phyloP scores from a whole-genome alignment of 2,329 filamentous ascomycete species.

The Chrysoporthe puriensis region DNA sequence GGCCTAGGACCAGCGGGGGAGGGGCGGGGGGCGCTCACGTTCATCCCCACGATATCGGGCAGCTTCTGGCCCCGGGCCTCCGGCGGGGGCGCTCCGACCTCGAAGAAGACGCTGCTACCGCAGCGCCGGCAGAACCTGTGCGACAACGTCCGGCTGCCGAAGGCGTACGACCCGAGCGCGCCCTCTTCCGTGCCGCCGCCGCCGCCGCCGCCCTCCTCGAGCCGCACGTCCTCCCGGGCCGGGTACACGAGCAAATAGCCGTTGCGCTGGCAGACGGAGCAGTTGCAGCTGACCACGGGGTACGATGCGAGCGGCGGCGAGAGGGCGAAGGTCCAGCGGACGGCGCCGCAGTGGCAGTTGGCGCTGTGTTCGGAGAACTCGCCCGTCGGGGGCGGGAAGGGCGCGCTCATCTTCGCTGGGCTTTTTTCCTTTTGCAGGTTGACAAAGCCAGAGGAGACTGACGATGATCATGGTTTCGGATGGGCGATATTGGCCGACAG shows the following conservation, averaged over 20 bases:
- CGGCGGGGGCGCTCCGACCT: background rate
- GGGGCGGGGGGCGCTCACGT: slow-evolving; percentile 9
- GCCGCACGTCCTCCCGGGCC: slow-evolving; percentile 11
- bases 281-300: slow-evolving; percentile 20
- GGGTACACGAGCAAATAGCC: slow-evolving; percentile 25
- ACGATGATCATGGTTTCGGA: background rate
- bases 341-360: slow-evolving; percentile 25
- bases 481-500: background rate
- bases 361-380: slow-evolving; percentile 14
- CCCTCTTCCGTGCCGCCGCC: background rate
- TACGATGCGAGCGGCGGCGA: slow-evolving; percentile 18
- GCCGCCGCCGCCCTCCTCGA: background rate
- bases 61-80: background rate
- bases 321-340: slow-evolving; percentile 18
- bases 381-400: slow-evolving; percentile 16
- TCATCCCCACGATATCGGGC: slow-evolving; percentile 17
- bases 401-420: slow-evolving; percentile 5
- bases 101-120: slow-evolving; percentile 23
- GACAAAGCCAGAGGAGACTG: background rate
- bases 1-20: background rate
- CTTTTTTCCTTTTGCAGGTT: background rate
- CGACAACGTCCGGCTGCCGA: slow-evolving; percentile 14
- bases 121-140: slow-evolving; percentile 21
- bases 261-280: slow-evolving; percentile 25
- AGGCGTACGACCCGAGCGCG: slow-evolving; percentile 13